Base-by-base conservation (phyloP, 1,139 yeast species). In the Suhomyces wounanorum region DNA sequence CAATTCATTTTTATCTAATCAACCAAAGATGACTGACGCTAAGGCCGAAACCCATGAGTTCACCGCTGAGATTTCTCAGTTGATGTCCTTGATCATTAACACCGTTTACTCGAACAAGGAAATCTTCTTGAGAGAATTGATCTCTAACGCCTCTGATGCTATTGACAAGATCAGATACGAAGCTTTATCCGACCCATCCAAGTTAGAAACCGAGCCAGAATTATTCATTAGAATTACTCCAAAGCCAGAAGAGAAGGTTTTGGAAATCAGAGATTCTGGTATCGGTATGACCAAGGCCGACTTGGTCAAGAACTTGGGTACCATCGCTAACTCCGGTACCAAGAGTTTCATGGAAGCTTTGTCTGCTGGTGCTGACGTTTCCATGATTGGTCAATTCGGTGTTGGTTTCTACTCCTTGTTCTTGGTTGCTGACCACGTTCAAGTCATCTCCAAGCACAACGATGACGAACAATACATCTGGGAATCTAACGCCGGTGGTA, bases 341-440 rank as follows among this genome's bases (percentile, higher is more conserved):
- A 95, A 95, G 82, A 89, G 96, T 62, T 95, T 95, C 75, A 94
- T 95, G 99, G 99, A 95, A 80, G 99, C 99, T 62, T 84, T 94
- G 63, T 87, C 96, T 62, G 97, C 97, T 61, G 99, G 99, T 80
- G 99, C 99, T 60, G 99, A 95, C 76, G 97, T 95, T 60, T 91
- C 98, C 60, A 95, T 95, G 99, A 95, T 95, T 80, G 99, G 99
- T 84, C 99, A 95, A 81, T 95, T 95, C 82, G 99, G 99, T 90
- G 99, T 95, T 66, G 99, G 99, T 85, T 95, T 95, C 94, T 95
- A 95, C 88, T 94, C 99, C 52, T 83, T 94, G 65, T 95, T 95
- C 89, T 86, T 95, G 81, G 99, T 95, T 70, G 99, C 99, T 68
- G 99, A 95, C 81, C 91, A 86, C 68, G 99, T 95, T 59, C 97